These are phyloP conservation scores for Thinopyrum elongatum DNA, from an alignment of 176 grass and related monocot genomes.

Conservation along the genomic window DNA sequence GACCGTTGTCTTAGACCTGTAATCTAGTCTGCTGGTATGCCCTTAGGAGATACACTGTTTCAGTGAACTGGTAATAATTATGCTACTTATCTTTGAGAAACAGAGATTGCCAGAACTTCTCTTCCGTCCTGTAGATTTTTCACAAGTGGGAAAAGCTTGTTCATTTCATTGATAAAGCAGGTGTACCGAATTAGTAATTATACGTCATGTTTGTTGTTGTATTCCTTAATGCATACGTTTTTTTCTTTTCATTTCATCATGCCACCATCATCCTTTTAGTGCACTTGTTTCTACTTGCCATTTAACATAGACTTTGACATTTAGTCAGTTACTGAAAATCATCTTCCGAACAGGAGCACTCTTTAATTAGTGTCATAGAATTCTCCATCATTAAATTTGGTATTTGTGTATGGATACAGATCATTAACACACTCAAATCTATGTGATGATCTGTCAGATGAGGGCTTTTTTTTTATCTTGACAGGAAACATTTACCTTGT, in stretches of 20 bases:
- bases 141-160: background rate
- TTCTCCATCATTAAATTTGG: background rate
- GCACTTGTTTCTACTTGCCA: background rate
- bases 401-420: background rate
- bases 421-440: background rate
- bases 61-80: background rate
- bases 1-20: background rate
- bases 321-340: background rate
- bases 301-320: background rate
- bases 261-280: background rate
- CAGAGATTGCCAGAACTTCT: background rate
- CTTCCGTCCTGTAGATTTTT: background rate
- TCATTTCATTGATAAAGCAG: background rate
- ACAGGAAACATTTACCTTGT: constrained; percentile 29
- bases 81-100: background rate
- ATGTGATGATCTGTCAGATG: background rate
- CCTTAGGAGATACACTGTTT: background rate
- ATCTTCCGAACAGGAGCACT: background rate
- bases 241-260: background rate
- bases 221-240: background rate
- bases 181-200: background rate
- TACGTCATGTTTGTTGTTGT: background rate
- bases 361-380: background rate
- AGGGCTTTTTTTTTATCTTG: constrained; percentile 18
- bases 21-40: constrained; percentile 18